Evolutionary conservation across 768 basidiomycete species (phyloP), one percentile per base, ranked within the genome.

Genomic region (Hydnomerulius pinastri): DNA sequence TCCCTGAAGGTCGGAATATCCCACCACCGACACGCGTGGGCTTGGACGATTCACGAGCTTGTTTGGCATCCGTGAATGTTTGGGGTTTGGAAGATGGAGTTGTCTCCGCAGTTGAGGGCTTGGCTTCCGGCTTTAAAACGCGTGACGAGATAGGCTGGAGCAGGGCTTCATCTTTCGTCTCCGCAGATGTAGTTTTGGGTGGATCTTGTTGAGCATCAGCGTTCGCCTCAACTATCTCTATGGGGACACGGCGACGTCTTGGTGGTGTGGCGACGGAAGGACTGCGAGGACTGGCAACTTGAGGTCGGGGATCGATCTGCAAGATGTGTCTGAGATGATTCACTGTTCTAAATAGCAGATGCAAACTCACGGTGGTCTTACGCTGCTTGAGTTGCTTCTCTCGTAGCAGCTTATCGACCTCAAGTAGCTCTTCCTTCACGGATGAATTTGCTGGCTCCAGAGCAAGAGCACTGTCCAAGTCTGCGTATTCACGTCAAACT

Each of bases 1-100:
- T 71, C 1, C 89, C 90, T 11, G 81, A 76, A 3, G 75, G 69
- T 23, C 82, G 78, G 69, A 92, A 88, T 43, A 92, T 86, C 0
- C 88, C 89, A 7, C 87, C 89, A 1, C 86, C 82, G 3, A 82
- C 77, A 33, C 74, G 74, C 47, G 71, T 73, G 57, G 68, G 51
- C 47, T 72, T 77, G 11, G 67, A 68, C 37, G 46, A 72, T 12
- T 82, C 77, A 23, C 86, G 79, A 0, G 73, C 73, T 46, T 78
- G 72, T 59, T 84, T 86, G 5, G 79, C 84, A 23, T 84, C 79
- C 52, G 73, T 68, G 66, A 87, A 87, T 2, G 80, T 75, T 54
- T 59, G 57, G n/a, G 55, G 46, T 46, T 54, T 61, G 25, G 40
- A 55, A 17, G 46, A 35, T 28, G 60, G 51, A 10, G 18, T n/a